Evolutionary conservation across 495 filamentous ascomycete species (phyloP).

Genomic region (Cudoniella acicularis): DNA sequence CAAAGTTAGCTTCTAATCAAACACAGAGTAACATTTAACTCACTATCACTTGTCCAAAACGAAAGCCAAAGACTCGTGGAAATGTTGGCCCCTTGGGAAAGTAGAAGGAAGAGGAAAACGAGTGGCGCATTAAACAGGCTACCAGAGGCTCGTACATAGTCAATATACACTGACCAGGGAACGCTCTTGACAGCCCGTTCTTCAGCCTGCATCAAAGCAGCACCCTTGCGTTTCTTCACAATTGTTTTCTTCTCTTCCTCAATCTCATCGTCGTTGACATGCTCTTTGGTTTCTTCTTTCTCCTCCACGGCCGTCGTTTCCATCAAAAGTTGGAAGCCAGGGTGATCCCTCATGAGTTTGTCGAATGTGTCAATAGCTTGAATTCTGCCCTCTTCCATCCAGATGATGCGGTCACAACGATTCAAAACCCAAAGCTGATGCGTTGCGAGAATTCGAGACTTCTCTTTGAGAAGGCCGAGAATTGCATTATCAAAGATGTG

Average conservation of each 20-base stretch:
- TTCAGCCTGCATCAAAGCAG: constrained; percentile 83
- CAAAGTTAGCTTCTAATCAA: not conserved
- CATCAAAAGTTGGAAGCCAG: constrained; percentile 76
- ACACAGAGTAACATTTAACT: not conserved
- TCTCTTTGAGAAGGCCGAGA: constrained; percentile 80
- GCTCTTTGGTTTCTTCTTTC: constrained; percentile 34
- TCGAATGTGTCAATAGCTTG: constrained; percentile 83
- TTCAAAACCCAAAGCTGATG: constrained; percentile 91
- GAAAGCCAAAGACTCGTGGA: constrained; percentile 87
- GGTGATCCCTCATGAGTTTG: constrained; percentile 73
- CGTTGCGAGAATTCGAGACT: constrained; percentile 86
- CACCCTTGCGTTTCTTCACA: constrained; percentile 58
- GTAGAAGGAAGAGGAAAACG: constrained; percentile 59
- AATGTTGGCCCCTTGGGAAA: constrained; percentile 80
- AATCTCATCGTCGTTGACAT: constrained; percentile 41
- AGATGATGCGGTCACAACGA: constrained; percentile 85
- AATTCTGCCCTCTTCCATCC: constrained; percentile 83
- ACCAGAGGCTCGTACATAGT: constrained; percentile 79
- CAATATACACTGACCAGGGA: constrained; percentile 74
- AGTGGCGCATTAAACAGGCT: constrained; percentile 64
- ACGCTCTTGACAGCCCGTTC: constrained; percentile 81
- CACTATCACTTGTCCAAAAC: constrained; percentile 65
- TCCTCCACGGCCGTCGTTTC: constrained; percentile 70
- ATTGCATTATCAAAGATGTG: constrained; percentile 98
- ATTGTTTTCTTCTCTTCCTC: constrained; percentile 44